A percentile compares a stretch with the other conserved stretches of the same genome.
Conservation (phyloP, 805 yeast genomes). For the Cyberlindnera mycetangii region DNA sequence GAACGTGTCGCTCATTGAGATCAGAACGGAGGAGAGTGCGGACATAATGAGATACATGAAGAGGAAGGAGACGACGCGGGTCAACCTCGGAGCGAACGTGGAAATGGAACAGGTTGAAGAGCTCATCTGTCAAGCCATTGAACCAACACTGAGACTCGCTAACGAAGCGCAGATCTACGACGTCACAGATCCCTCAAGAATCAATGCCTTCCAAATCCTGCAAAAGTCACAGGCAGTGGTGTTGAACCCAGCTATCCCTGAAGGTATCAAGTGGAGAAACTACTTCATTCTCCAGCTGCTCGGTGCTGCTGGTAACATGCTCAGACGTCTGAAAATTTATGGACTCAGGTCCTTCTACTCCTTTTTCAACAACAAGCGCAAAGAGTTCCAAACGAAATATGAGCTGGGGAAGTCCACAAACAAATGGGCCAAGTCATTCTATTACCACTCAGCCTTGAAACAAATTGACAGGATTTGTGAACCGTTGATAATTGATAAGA, state of each 20-base stretch:
- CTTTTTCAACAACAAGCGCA: conserved; percentile 58
- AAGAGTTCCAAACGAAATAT: conserved; percentile 56
- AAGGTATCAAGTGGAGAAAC: conserved; percentile 73
- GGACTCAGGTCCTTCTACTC: conserved; percentile 76
- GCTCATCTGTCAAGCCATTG: conserved; percentile 58
- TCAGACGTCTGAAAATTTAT: conserved; percentile 69
- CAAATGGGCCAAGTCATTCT: conserved; percentile 60
- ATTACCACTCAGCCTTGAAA: conserved; percentile 47
- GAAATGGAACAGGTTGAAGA: conserved; percentile 58
- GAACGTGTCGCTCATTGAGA: conserved; percentile 71
- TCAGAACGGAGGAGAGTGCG: conserved; percentile 78
- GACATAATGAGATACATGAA: conserved; percentile 84
- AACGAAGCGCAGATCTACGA: conserved; percentile 61
- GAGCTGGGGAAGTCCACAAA: conserved; percentile 61
- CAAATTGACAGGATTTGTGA: conserved; percentile 45
- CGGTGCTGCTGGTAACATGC: conserved; percentile 68
- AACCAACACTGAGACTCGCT: conserved; percentile 63
- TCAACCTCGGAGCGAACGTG: conserved; percentile 49
- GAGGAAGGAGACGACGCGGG: conserved; percentile 54
- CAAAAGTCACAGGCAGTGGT: conserved; percentile 61
- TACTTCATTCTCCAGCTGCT: conserved; percentile 60
- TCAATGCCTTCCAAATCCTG: conserved; percentile 69
- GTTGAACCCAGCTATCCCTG: conserved; percentile 52
- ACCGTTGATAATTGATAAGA: conserved; percentile 35
- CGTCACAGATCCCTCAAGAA: conserved; percentile 59